Evolutionary conservation across 177 flowering plant genomes (phyloP), one percentile per base, ranked within the genome.

Genomic region (Telopea speciosissima): DNA sequence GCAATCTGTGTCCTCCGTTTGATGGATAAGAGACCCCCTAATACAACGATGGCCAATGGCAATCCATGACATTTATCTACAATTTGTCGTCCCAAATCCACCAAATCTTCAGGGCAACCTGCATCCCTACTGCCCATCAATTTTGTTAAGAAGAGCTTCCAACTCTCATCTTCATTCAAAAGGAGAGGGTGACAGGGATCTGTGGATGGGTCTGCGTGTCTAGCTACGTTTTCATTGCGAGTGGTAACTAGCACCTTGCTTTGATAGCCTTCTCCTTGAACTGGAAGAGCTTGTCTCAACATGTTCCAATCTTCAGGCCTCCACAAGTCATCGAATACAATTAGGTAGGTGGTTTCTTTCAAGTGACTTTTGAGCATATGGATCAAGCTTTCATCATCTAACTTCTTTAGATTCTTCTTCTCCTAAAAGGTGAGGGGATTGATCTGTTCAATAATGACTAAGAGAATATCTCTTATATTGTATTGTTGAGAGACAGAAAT

Each of bases 21-120:
- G 1, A 5, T 24, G 3, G 69, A 67, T 49, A 67, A 9, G 11
- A 67, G 69, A 16, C 69, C 69, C 2, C 31, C 69, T n/a, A 67
- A 49, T 7, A 67, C 59, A 11, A 67, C 59, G 45, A 44, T 49
- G 6, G 69, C 59, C 12, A 67, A 59, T 13, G 11, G 26, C 23
- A 62, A 16, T 31, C 33, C 33, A 31, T 31, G 33, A 31, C 33
- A 31, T 5, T 31, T 31, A 5, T 31, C 3, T 31, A 68, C 62
- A 28, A 68, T 68, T n/a, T 68, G 4, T 13, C 28, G 54, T 21
- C 70, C 70, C 23, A 56, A 19, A n/a, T 24, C 24, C 31, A 17
- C 70, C 44, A 68, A 56, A 3, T 25, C 68, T 54, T 6, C 3
- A 17, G 62, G 62, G 40, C 36, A 14, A 5, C 36, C 24, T 25